A percentile compares a stretch with the other conserved stretches of the same genome.
These are phyloP conservation scores for Pleurotus citrinopileatus DNA, from an alignment of 768 basidiomycete species.

Conservation along the genomic window DNA sequence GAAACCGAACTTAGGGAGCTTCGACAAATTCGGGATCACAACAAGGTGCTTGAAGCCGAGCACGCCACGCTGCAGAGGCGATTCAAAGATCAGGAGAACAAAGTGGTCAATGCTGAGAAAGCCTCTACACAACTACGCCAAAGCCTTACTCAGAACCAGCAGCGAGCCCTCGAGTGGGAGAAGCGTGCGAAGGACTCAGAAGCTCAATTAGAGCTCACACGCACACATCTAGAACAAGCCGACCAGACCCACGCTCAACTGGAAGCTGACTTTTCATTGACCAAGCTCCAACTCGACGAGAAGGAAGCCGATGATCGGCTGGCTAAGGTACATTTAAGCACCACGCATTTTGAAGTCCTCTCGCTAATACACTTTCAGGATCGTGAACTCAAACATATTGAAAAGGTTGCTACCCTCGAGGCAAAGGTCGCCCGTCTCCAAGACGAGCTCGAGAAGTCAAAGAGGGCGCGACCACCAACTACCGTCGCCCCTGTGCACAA, in stretches of 20 bases:
- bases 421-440: conserved; percentile 55
- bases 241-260: conserved; percentile 65
- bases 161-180: conserved; percentile 82
- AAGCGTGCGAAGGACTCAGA: conserved; percentile 71
- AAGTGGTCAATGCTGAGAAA: conserved; percentile 58
- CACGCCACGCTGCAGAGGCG: conserved; percentile 66
- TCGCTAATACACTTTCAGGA: conserved; percentile 43
- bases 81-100: conserved; percentile 67
- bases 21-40: conserved; percentile 59
- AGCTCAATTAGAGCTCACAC: conserved; percentile 54
- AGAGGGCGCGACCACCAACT: conserved; percentile 24
- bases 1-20: conserved; percentile 75
- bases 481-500: conserved; percentile 35
- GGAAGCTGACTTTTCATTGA: conserved; percentile 67
- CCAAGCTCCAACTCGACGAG: conserved; percentile 73
- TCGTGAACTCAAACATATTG: conserved; percentile 64
- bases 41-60: conserved; percentile 65
- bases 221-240: conserved; percentile 60
- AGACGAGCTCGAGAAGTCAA: conserved; percentile 53
- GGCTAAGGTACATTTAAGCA: conserved; percentile 54
- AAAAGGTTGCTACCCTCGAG: conserved; percentile 64
- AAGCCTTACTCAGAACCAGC: conserved; percentile 68
- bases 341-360: neutral
- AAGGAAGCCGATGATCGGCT: conserved; percentile 69
- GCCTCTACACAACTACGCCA: conserved; percentile 55